Evolutionary conservation across 768 basidiomycete species (phyloP).

Genomic region (Phanerochaete carnosa): DNA sequence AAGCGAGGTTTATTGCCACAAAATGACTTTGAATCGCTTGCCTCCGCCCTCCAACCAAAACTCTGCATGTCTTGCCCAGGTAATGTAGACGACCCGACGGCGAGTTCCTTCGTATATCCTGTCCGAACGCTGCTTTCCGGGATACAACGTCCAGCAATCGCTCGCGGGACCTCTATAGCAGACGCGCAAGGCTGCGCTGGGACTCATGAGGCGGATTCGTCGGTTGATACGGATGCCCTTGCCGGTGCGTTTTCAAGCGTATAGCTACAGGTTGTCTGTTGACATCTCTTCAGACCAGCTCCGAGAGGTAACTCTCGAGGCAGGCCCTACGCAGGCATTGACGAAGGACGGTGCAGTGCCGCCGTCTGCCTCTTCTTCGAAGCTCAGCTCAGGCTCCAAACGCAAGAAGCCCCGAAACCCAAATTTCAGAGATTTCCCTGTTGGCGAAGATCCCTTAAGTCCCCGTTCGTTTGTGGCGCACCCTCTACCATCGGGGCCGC

Average conservation of each 20-base stretch:
- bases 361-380: background rate
- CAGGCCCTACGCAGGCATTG: background rate
- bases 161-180: background rate
- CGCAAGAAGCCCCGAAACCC: constrained; percentile 7
- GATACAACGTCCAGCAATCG: constrained; percentile 20
- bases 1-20: background rate
- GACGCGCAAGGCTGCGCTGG: background rate
- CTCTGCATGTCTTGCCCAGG: constrained; percentile 5
- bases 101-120: constrained; percentile 30
- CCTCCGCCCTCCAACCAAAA: constrained; percentile 1
- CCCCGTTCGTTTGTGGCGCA: constrained; percentile 16
- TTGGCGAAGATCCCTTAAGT: constrained; percentile 14
- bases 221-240: background rate
- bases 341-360: background rate
- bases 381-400: background rate
- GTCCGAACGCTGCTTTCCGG: constrained; percentile 31
- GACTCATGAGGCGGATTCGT: background rate
- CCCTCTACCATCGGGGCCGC: background rate
- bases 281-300: background rate
- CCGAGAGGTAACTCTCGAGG: background rate
- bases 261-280: background rate
- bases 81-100: constrained; percentile 2
- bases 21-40: background rate
- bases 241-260: background rate
- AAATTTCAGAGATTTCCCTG: constrained; percentile 21